Percentiles rank a stretch among this genome's conserved stretches.
phyloP scores from a whole-genome alignment of 2,329 filamentous ascomycete genomes.

The Aspergillus japonicus region DNA sequence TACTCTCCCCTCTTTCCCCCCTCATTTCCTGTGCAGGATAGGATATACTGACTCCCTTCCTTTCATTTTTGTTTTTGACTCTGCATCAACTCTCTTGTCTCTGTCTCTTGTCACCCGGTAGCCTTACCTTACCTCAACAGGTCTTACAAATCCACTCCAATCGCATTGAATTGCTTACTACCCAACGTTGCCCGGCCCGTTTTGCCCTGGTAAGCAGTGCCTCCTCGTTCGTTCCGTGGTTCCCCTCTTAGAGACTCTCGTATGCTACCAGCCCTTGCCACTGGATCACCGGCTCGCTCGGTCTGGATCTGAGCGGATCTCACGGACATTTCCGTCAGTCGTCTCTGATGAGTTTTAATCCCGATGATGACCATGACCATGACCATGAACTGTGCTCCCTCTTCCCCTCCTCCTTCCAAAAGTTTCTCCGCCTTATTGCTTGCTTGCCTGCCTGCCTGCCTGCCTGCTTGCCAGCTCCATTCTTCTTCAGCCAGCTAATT shows the following conservation, averaged over 20 bases:
- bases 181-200: neutral
- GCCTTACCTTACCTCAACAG: too few species aligned
- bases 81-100: too few species aligned
- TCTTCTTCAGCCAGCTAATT: constrained; percentile 3
- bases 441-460: too few species aligned
- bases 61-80: neutral
- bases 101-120: too few species aligned
- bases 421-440: neutral
- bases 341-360: neutral
- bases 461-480: neutral
- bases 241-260: neutral
- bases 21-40: too few species aligned
- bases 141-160: neutral
- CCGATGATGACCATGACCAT: neutral
- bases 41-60: too few species aligned
- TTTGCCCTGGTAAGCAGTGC: neutral
- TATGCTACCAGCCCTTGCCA: neutral
- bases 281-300: neutral
- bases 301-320: constrained; percentile 6
- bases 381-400: neutral
- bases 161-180: neutral
- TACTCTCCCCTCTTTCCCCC: neutral
- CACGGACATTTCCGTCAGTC: constrained; percentile 4
- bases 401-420: neutral
- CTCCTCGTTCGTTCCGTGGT: constrained; percentile 7